These are phyloP conservation scores for Thielaviopsis populi DNA, from an alignment of 2,329 filamentous ascomycete genomes.

Conservation along the genomic window DNA sequence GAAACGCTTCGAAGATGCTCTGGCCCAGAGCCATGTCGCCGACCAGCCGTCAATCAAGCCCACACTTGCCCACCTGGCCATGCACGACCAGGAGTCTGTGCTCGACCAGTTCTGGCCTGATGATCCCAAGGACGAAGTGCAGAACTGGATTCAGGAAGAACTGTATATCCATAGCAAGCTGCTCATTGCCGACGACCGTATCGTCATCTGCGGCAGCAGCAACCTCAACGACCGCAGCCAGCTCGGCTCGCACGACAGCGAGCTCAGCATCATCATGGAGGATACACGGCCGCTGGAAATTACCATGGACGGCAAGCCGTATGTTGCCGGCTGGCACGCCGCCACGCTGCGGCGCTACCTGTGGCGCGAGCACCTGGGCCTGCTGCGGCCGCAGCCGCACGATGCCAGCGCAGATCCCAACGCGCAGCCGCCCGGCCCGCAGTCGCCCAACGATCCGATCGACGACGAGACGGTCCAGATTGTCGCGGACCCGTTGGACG, in stretches of 20 bases:
- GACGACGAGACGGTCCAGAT: constrained; percentile 47
- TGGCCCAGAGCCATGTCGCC: constrained; percentile 20
- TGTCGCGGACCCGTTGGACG: constrained; percentile 56
- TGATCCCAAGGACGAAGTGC: constrained; percentile 59
- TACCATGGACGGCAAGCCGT: constrained; percentile 65
- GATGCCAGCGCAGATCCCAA: constrained; percentile 55
- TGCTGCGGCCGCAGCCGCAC: constrained; percentile 58
- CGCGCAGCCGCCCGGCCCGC: constrained; percentile 53
- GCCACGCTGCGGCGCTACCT: constrained; percentile 66
- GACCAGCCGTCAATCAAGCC: constrained; percentile 23
- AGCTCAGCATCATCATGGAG: constrained; percentile 79
- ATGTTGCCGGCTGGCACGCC: constrained; percentile 66
- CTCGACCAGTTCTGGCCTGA: constrained; percentile 66
- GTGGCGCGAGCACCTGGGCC: constrained; percentile 80
- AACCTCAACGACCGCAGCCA: constrained; percentile 90
- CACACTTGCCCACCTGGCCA: constrained; percentile 60
- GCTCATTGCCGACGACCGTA: constrained; percentile 72
- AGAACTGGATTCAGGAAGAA: constrained; percentile 89
- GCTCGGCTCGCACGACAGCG: constrained; percentile 76
- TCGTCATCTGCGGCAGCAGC: constrained; percentile 71
- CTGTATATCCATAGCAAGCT: constrained; percentile 91
- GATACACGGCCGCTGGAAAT: constrained; percentile 58
- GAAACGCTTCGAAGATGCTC: constrained; percentile 24
- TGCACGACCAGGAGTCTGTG: constrained; percentile 41
- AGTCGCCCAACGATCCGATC: constrained; percentile 48